Conservation (phyloP, 129 eudicot genomes). For the Centrapalus pauciflorus region DNA sequence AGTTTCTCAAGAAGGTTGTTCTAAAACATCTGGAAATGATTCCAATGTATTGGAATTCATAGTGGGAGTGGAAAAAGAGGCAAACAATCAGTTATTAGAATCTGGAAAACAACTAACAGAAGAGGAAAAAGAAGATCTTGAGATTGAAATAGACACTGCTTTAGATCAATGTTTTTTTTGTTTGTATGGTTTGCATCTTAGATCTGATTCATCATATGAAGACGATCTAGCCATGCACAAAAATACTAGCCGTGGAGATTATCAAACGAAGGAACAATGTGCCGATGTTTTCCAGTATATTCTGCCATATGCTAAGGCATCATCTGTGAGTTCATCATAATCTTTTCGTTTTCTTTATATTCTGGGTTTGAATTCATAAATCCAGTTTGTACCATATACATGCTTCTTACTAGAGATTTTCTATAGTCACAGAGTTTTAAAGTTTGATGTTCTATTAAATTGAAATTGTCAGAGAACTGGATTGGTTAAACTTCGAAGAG, state of each 20-base stretch:
- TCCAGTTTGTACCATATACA: background rate
- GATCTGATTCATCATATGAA: slow-evolving; percentile 82
- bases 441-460: background rate
- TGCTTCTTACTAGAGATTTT: background rate
- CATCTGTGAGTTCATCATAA: slow-evolving; percentile 60
- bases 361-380: background rate
- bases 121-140: slow-evolving; percentile 95
- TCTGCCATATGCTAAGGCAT: slow-evolving; percentile 91
- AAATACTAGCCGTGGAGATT: slow-evolving; percentile 90
- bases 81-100: slow-evolving; percentile 23
- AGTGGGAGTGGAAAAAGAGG: slow-evolving; percentile 32
- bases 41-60: slow-evolving; percentile 10
- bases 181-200: slow-evolving; percentile 86
- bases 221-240: slow-evolving; percentile 75
- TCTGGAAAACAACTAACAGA: slow-evolving; percentile 56
- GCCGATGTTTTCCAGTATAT: slow-evolving; percentile 95
- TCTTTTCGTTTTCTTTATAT: background rate
- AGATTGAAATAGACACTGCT: slow-evolving; percentile 73
- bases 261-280: slow-evolving; percentile 98
- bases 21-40: slow-evolving; percentile 25
- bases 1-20: slow-evolving; percentile 28
- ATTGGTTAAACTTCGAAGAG: slow-evolving; percentile 80
- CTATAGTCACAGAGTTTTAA: background rate
- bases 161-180: slow-evolving; percentile 94
- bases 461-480: slow-evolving; percentile 68